Conservation (phyloP, 352 stramenopile species). For the Pythium aristosporum region DNA sequence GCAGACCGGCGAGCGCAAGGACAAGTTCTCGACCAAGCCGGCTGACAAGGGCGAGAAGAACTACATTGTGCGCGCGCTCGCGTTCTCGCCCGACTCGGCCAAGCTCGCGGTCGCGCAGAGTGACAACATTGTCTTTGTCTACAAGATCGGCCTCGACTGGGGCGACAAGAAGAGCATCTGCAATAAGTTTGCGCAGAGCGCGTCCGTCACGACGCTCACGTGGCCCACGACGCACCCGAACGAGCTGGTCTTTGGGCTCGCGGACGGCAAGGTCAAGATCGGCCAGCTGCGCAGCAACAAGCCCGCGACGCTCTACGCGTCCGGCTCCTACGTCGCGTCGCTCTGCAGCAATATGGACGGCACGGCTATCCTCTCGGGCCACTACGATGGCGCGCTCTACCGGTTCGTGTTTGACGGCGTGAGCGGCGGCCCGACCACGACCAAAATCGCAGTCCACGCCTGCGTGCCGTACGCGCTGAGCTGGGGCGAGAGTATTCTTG, state of each 20-base stretch:
- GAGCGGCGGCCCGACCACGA: constrained; percentile 71
- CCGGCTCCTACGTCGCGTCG: constrained; percentile 78
- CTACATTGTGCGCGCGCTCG: constrained; percentile 91
- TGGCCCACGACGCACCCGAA: constrained; percentile 91
- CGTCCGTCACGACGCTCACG: constrained; percentile 84
- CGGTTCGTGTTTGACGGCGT: constrained; percentile 91
- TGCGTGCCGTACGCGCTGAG: constrained; percentile 89
- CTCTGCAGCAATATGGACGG: constrained; percentile 89
- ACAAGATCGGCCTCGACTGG: constrained; percentile 94
- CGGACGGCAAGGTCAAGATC: constrained; percentile 93
- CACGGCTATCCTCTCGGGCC: constrained; percentile 85
- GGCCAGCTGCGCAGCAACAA: constrained; percentile 94
- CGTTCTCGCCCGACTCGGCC: constrained; percentile 92
- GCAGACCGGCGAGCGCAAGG: constrained; percentile 88
- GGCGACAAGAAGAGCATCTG: constrained; percentile 96
- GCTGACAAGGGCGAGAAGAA: constrained; percentile 94
- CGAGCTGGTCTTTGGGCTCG: constrained; percentile 93
- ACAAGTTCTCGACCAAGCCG: constrained; percentile 96
- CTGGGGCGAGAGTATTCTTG: constrained; percentile 91
- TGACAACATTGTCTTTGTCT: constrained; percentile 97
- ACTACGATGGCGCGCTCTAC: constrained; percentile 93
- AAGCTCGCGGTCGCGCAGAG: constrained; percentile 95
- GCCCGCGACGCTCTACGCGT: constrained; percentile 85
- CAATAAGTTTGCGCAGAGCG: constrained; percentile 92
- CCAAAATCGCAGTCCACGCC: constrained; percentile 86